These are phyloP conservation scores for Rubus parviflorus DNA, from an alignment of 306 rosid genomes.

Conservation along the genomic window DNA sequence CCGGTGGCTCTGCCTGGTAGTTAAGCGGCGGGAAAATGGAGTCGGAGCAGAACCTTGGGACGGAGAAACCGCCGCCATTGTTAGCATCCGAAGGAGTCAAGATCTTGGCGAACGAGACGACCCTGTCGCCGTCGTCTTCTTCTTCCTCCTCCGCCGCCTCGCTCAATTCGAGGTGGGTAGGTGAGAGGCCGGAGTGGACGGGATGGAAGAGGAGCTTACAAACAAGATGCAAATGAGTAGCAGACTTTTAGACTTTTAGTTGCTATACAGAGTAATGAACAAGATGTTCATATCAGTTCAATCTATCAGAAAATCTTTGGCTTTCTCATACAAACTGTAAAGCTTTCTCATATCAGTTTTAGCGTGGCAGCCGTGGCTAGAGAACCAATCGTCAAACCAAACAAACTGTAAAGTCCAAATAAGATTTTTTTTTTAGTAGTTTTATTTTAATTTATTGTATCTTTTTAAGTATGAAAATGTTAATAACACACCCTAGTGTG, in stretches of 20 bases:
- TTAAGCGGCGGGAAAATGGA: conserved; percentile 63
- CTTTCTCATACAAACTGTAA: no score
- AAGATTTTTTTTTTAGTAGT: no score
- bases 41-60: conserved; percentile 74
- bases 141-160: background rate
- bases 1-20: conserved; percentile 55
- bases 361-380: no score
- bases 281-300: no score
- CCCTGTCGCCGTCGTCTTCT: background rate
- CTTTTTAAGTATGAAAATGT: no score
- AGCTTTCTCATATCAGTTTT: no score
- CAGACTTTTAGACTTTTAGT: background rate
- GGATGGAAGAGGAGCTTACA: conserved; percentile 49
- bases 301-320: no score
- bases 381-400: no score
- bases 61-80: conserved; percentile 83
- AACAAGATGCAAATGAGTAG: background rate
- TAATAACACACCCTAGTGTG: no score
- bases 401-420: no score
- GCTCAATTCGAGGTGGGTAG: background rate
- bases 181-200: background rate
- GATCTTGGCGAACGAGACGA: conserved; percentile 56
- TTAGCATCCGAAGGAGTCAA: conserved; percentile 79
- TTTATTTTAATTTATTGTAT: conserved; percentile 20
- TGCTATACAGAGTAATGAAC: no score